Base-by-base conservation (phyloP, 805 yeast species). In the Yamadazyma laniorum region DNA sequence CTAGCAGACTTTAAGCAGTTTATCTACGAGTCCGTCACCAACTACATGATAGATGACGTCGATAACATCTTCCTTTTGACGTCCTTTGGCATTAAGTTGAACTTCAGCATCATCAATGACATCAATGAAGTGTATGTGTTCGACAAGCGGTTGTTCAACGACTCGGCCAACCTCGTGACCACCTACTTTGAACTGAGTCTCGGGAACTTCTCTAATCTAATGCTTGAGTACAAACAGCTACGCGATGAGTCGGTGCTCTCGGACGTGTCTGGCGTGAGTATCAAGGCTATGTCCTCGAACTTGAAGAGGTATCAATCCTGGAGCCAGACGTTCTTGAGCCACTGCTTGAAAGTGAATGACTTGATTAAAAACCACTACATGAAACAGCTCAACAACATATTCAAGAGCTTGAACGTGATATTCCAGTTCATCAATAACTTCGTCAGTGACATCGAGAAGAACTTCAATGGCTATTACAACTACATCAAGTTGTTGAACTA, bases 51-150 rank as follows among this genome's bases (percentile, higher is more conserved):
- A 12, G 59, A 50, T 14, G 45, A 45, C 29, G 37, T 35, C 1
- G 70, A 61, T 12, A 55, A 64, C 42, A 45, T 67, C n/a, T 67
- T 83, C 46, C 60, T 84, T 11, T 58, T 84, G 26, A 72, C 88
- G 2, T 77, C 88, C 1, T 80, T 74, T 54, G 90, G 90, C 0
- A 70, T 77, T 32, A 78, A 75, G 49, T 63, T 84, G 45, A 79
- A 75, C 54, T 74, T 65, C 53, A 69, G 67, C 51, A 70, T 67
- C 69, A 65, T 69, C 31, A 64, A 75, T 46, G 81, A 77, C 42
- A 55, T 73, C 21, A 65, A 63, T 36, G 84, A 80, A 42, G 63
- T 82, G 3, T 82, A 73, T 54, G 79, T 77, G 1, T 83, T 71
- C 57, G 88, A 84, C 55, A 75, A 82, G 53, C 68, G 79, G 32